A percentile compares a stretch with the other conserved stretches of the same genome.
Conservation (phyloP, 75 land plant species). For the Cupressus sempervirens region DNA sequence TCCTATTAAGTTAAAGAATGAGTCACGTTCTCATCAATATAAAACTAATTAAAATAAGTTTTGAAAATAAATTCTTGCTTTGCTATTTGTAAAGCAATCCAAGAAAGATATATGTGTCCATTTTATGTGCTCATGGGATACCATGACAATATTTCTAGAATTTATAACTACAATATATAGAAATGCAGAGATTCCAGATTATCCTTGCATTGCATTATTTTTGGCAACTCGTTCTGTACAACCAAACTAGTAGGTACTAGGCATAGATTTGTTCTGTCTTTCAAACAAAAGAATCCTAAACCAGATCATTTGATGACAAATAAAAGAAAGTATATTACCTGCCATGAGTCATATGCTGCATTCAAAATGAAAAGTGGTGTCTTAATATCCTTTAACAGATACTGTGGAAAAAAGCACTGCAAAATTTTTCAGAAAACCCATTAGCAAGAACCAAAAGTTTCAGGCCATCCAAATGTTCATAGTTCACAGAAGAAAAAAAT, state of each 20-base stretch:
- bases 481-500: background rate
- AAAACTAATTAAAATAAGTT: background rate
- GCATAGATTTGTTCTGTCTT: background rate
- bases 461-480: background rate
- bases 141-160: background rate
- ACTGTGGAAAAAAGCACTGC: conserved; percentile 95
- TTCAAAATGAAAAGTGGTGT: conserved; percentile 85
- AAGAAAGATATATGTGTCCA: background rate
- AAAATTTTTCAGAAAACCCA: background rate
- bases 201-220: background rate
- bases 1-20: conserved; percentile 11
- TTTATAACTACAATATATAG: background rate
- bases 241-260: background rate
- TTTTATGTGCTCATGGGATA: background rate
- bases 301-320: background rate
- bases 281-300: background rate
- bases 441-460: conserved; percentile 4
- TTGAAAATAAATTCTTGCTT: background rate
- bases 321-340: conserved; percentile 38
- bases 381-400: conserved; percentile 52
- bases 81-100: background rate
- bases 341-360: conserved; percentile 90
- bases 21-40: background rate
- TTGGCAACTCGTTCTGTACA: background rate
- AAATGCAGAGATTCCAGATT: background rate